phyloP scores from a whole-genome alignment of 495 filamentous ascomycete genomes.

The Aspergillus incahuasiensis region DNA sequence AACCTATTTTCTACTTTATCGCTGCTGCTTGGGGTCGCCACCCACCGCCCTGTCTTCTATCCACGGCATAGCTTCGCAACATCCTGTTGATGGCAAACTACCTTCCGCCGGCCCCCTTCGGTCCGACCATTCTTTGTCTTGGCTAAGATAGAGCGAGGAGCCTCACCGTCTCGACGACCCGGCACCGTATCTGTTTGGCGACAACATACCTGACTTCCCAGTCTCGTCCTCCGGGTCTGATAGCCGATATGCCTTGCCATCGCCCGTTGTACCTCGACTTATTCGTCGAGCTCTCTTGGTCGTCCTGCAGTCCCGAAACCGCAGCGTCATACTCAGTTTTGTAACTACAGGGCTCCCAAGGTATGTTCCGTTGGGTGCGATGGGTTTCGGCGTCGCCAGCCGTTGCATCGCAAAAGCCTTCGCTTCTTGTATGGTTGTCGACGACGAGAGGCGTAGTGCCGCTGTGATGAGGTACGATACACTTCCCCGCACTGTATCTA shows the following conservation, averaged over 20 bases:
- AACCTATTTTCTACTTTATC: not conserved
- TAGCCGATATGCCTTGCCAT: not conserved
- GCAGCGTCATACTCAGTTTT: not conserved
- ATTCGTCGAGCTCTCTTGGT: no score
- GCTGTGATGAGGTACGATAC: not conserved
- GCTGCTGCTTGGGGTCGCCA: not conserved
- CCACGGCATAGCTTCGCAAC: not conserved
- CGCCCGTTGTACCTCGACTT: not conserved
- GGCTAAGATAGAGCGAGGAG: not conserved
- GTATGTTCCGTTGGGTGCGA: not conserved
- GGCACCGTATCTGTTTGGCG: constrained; percentile 9
- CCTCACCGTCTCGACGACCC: constrained; percentile 9
- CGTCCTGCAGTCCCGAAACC: no score
- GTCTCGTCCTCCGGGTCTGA: constrained; percentile 2
- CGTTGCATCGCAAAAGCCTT: not conserved
- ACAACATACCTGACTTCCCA: constrained; percentile 8
- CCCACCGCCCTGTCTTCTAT: not conserved
- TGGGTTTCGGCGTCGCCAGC: not conserved
- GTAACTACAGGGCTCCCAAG: not conserved
- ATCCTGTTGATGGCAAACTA: not conserved
- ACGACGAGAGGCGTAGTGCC: not conserved
- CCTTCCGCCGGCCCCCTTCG: not conserved
- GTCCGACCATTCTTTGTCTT: not conserved
- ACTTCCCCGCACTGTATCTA: not conserved
- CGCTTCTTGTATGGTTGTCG: not conserved